Evolutionary conservation across 1,284 basidiomycete species (phyloP).

Genomic region (Boletus semigastroideus): DNA sequence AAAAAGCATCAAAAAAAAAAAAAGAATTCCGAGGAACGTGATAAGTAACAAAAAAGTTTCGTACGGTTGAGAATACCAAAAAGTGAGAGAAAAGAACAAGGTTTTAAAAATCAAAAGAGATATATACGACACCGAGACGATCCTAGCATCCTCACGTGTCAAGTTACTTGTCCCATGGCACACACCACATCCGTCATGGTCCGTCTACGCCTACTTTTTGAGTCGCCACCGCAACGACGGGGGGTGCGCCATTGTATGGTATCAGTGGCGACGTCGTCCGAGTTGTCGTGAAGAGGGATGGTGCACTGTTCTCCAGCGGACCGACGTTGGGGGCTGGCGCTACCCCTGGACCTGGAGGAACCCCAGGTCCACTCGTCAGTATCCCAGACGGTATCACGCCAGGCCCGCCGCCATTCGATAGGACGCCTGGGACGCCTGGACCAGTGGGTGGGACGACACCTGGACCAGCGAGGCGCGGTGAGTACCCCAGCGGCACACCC

Average conservation of each 20-base stretch:
- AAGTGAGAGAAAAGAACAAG: background rate
- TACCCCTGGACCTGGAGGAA: slow-evolving; percentile 32
- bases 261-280: slow-evolving; percentile 32
- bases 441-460: slow-evolving; percentile 30
- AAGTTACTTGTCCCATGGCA: background rate
- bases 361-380: slow-evolving; percentile 30
- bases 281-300: slow-evolving; percentile 16
- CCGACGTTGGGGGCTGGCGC: slow-evolving; percentile 20
- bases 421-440: slow-evolving; percentile 25
- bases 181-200: slow-evolving; percentile 3
- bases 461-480: slow-evolving; percentile 31
- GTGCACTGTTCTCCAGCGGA: slow-evolving; percentile 9
- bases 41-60: background rate
- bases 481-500: slow-evolving; percentile 30
- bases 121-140: slow-evolving; percentile 6
- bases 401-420: slow-evolving; percentile 20
- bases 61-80: background rate
- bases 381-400: slow-evolving; percentile 26
- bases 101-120: background rate
- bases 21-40: background rate
- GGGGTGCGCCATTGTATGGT: slow-evolving; percentile 11
- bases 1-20: slow-evolving; percentile 4
- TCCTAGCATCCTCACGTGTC: background rate
- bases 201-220: slow-evolving; percentile 27
- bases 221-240: slow-evolving; percentile 4